Evolutionary conservation across 345 rosid genomes (phyloP).

Genomic region (Ailanthus altissimus): DNA sequence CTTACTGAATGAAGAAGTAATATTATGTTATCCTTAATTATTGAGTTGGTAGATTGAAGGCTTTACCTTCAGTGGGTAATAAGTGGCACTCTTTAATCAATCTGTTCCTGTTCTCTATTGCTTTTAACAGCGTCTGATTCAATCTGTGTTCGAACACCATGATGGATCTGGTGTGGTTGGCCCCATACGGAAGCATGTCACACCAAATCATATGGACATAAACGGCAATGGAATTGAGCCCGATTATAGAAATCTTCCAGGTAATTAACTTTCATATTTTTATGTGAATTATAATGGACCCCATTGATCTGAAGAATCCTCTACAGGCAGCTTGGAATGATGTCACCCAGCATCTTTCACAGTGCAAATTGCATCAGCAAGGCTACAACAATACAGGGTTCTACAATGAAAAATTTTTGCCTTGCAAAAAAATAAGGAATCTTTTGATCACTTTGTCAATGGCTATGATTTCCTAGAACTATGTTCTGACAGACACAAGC

Average conservation of each 20-base stretch:
- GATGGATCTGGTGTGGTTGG: constrained; percentile 95
- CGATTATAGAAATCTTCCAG: constrained; percentile 67
- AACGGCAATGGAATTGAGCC: constrained; percentile 94
- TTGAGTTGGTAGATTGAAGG: not conserved
- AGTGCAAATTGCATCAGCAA: constrained; percentile 53
- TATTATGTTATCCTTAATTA: not conserved
- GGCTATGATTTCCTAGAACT: not conserved
- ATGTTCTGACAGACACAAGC: not conserved
- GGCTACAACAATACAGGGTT: constrained; percentile 41
- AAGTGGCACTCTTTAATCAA: not conserved
- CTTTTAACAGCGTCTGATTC: constrained; percentile 75
- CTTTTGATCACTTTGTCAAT: not conserved
- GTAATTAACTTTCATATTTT: constrained; percentile 32
- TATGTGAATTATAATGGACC: constrained; percentile 8
- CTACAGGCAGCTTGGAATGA: constrained; percentile 70
- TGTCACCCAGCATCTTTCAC: constrained; percentile 53
- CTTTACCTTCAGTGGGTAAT: not conserved
- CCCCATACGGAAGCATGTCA: constrained; percentile 83
- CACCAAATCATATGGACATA: constrained; percentile 86
- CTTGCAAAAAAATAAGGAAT: not conserved
- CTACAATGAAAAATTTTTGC: not conserved
- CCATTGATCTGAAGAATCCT: constrained; percentile 12
- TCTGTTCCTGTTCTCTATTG: constrained; percentile 4
- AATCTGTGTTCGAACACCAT: constrained; percentile 81
- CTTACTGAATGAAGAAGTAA: not conserved